Evolutionary conservation across 495 filamentous ascomycete genomes (phyloP), one percentile per base, ranked within the genome.

Genomic region (Aeminium ludgeri): DNA sequence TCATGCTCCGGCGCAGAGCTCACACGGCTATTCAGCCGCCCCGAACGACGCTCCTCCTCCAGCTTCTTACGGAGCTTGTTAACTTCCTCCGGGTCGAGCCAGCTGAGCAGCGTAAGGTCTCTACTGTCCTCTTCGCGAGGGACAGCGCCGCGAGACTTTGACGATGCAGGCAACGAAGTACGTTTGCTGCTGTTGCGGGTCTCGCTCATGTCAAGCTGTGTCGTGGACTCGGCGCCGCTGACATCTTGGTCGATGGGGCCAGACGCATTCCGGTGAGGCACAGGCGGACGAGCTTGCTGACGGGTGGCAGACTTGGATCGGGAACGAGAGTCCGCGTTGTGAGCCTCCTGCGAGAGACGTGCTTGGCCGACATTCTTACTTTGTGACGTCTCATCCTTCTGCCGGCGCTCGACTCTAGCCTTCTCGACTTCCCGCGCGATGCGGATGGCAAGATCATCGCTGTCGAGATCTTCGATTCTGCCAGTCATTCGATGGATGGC

Each of bases 171-270:
- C 16, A 40, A 12, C 8, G 12, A 18, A 13, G 38, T 38, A 3
- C 41, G 40, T 27, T 50, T 30, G 40, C 44, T 28, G 1, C 13
- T 40, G 10, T 30, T 43, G 44, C 20, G 46, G 18, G 25, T 35
- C 20, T 27, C 15, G 33, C 15, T 40, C 43, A 11, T 42, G 44
- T 43, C 46, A 10, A 58, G 38, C 25, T 59, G 53, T 1, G 54
- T 57, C 6, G 58, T 59, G 12, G 55, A 56, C 13, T 56, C 50
- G 5, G 20, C 44, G 31, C 54, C 54, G 36, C 49, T 55, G 15
- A 18, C 19, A 16, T 42, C 45, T 1, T 30, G 19, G 6, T 40
- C 40, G 16, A 16, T 25, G 0, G 36, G 44, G n/a, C 16, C 38
- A 13, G 38, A 46, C 3, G 29, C 20, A 7, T 29, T 20, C 17